Percentiles rank a stretch among this genome's conserved stretches.
These are phyloP conservation scores for Streptanthus diversifolius DNA, from an alignment of 345 rosid species.

Conservation along the genomic window DNA sequence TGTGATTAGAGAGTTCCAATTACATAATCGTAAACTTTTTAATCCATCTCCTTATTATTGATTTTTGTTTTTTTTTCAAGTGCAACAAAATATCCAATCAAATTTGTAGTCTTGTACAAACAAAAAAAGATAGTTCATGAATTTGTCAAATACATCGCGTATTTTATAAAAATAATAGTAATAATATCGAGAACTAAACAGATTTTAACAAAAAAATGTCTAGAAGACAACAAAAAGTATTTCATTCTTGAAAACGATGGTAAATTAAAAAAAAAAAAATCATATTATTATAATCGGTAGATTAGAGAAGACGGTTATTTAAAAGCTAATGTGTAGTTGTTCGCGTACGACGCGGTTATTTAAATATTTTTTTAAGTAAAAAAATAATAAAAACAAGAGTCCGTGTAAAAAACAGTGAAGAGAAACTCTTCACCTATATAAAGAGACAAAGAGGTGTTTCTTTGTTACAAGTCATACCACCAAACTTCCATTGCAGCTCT, in stretches of 20 bases:
- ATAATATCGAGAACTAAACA: neutral
- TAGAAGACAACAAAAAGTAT: neutral
- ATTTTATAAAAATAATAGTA: neutral
- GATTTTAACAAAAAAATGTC: neutral
- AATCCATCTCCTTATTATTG: neutral
- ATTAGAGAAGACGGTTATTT: neutral
- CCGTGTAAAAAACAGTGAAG: neutral
- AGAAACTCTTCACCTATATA: neutral
- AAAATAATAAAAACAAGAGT: neutral
- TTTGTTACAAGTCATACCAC: neutral
- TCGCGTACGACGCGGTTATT: slow-evolving; percentile 18
- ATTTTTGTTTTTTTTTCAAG: neutral
- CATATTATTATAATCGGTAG: neutral
- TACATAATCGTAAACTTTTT: neutral
- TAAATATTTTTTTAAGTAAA: neutral
- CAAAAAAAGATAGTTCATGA: neutral
- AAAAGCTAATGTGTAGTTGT: neutral
- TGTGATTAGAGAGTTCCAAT: neutral
- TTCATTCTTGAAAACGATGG: neutral
- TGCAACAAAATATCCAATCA: neutral
- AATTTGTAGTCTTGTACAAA: neutral
- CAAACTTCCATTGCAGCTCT: neutral
- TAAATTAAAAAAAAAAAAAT: neutral
- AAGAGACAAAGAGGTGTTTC: neutral
- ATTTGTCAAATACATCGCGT: neutral